Evolutionary conservation across 2,329 filamentous ascomycete genomes (phyloP).

Genomic region (Colletotrichum abscissum): DNA sequence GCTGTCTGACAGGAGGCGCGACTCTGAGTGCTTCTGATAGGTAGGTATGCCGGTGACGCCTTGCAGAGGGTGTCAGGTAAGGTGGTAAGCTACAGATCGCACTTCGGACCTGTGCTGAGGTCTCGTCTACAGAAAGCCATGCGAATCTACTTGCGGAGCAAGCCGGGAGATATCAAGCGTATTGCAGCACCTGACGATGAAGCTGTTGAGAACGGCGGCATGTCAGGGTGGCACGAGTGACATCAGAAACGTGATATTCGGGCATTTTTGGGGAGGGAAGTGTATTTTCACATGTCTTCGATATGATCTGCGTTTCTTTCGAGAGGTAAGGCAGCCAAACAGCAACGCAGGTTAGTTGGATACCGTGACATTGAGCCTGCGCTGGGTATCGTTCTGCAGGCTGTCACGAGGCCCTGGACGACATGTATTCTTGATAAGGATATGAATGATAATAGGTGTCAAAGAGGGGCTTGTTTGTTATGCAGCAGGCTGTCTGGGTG

Average conservation of each 20-base stretch:
- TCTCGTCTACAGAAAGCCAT: neutral
- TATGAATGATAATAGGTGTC: neutral
- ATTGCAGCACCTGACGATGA: neutral
- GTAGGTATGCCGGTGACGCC: neutral
- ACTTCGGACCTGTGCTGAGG: neutral
- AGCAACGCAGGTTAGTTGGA: too few species aligned
- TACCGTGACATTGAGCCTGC: neutral
- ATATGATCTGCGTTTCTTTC: neutral
- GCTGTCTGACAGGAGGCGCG: neutral
- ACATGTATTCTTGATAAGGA: neutral
- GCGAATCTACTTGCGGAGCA: neutral
- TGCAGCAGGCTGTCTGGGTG: neutral
- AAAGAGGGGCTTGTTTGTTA: neutral
- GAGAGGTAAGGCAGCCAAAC: neutral
- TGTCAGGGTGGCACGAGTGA: neutral
- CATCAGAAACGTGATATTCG: neutral
- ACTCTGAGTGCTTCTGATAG: neutral
- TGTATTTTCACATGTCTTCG: neutral
- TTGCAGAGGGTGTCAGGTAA: neutral
- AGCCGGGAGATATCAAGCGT: neutral
- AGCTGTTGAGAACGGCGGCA: neutral
- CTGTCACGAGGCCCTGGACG: neutral
- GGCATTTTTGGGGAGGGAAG: neutral
- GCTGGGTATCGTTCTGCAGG: neutral
- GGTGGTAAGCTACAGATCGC: neutral